phyloP scores from a whole-genome alignment of 495 filamentous ascomycete genomes.

The Evansstolkia leycettana region DNA sequence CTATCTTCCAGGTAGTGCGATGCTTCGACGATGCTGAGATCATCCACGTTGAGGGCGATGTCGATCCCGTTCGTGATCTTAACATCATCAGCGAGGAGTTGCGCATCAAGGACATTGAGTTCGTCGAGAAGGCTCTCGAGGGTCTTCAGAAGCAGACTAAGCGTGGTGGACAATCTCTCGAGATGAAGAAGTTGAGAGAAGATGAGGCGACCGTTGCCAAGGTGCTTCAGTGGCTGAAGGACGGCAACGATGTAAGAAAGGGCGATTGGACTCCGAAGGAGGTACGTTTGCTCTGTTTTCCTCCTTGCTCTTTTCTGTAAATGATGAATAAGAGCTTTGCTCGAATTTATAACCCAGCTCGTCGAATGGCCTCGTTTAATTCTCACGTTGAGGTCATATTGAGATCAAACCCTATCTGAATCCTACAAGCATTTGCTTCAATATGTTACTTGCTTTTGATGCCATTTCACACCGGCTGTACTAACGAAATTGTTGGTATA shows the following conservation, averaged over 20 bases:
- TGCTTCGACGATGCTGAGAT: conserved; percentile 99
- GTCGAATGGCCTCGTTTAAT: conserved; percentile 67
- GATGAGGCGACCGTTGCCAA: conserved; percentile 89
- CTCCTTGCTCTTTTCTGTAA: conserved; percentile 19
- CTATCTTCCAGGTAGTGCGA: conserved; percentile 98
- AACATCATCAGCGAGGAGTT: conserved; percentile 96
- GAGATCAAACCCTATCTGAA: conserved; percentile 66
- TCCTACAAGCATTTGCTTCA: conserved; percentile 3
- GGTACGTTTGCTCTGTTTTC: conserved; percentile 47
- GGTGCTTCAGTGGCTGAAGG: conserved; percentile 67
- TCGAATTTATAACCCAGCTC: conserved; percentile 98
- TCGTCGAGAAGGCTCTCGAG: conserved; percentile 89
- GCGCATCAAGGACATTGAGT: conserved; percentile 97
- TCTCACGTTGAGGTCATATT: conserved; percentile 62
- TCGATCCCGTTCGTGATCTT: conserved; percentile 86
- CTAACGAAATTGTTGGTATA: conserved; percentile 26
- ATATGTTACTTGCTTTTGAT: conserved; percentile 5
- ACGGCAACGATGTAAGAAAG: conserved; percentile 85
- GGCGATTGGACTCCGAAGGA: conserved; percentile 87
- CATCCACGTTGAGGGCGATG: conserved; percentile 98
- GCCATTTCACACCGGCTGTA: conserved; percentile 16
- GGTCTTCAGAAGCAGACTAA: conserved; percentile 82
- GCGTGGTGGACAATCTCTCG: conserved; percentile 87
- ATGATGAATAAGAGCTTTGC: conserved; percentile 99
- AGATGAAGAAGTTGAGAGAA: conserved; percentile 96